Evolutionary conservation across 495 filamentous ascomycete genomes (phyloP), one percentile per base, ranked within the genome.

Genomic region (Clohesyomyces aquaticus): DNA sequence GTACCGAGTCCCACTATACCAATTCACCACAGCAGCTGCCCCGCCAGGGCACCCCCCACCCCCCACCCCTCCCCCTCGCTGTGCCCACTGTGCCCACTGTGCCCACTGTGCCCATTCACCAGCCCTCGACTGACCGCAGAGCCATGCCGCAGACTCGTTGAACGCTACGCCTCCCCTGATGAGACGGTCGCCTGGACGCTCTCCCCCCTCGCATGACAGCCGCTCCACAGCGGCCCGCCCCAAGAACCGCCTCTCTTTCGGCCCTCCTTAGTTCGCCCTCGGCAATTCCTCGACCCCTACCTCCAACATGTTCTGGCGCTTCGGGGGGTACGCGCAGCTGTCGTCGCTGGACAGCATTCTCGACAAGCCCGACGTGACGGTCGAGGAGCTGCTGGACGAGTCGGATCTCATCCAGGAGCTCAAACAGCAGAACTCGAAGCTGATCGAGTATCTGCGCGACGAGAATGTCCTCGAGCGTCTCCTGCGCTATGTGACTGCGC

Each of bases 271-370:
- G 45, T 58, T 38, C 56, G 26, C 47, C 25, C 48, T 32, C 45
- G 12, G 46, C 22, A 46, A 35, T 28, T 47, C 50, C 63, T 38
- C 28, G n/a, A 35, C 59, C 25, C 55, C 6, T 49, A 22, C 27
- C 35, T 19, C 29, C 88, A 91, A 76, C 78, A 97, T 97, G 93
- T 97, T 97, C 77, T 97, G 93, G 93, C 87, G 92, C 76, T 97
- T 97, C 80, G 93, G 95, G 80, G 92, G 92, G 75, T 98, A 98
- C 83, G 90, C 93, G 77, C 96, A 90, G 81, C 87, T 96, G 79
- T 96, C 93, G 71, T 89, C 91, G 68, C 88, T 98, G 76, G 95
- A 98, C 77, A 91, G 86, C 69, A 88, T 98, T 68, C 91, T 99
- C 70, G 94, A 98, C 66, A 96, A 96, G 77, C 86, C 90, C 65